Evolutionary conservation across 768 basidiomycete species (phyloP), one percentile per base, ranked within the genome.

Genomic region (Stropharia rugosoannulata): DNA sequence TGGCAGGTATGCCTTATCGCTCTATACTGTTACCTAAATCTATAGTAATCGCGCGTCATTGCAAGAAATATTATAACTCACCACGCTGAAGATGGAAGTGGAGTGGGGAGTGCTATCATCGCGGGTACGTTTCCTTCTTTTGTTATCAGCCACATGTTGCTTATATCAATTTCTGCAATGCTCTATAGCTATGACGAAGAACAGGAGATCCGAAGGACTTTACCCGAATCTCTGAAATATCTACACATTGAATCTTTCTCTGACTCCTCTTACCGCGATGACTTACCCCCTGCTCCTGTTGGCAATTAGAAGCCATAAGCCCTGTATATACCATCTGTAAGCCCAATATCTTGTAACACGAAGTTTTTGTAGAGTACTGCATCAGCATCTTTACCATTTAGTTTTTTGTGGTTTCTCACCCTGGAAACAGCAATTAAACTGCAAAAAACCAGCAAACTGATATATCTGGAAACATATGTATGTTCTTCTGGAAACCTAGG

Each of bases 21-120:
- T 43, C 51, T 36, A 18, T 59, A 18, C 12, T 27, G 32, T 12
- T 18, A 15, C 16, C 22, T 29, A 37, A 39, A 43, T 37, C 19
- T 15, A 42, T 39, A 29, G 9, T 16, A n/a, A 52, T 15, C 48
- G 3, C 22, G 32, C n/a, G n/a, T 48, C 41, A 10, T 44, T 55
- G 43, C 5, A 59, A 87, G 81, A 63, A 87, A 85, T 59, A 89
- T 93, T 62, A 66, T 83, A 12, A 93, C 91, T 0, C 80, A 89
- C 68, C 91, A 90, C 65, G 93, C 93, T 11, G 93, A 92, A 69
- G 93, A 93, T 67, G 90, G 93, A 48, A 93, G 90, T 60, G 96
- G 96, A 62, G 95, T 98, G 27, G 96, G 97, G 12, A 93, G 91
- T 62, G 94, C 95, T 6, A 97, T 98, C 68, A 97, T 99, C 64